Base-by-base conservation (phyloP, 352 stramenopile species). In the Globisporangium ultimum region DNA sequence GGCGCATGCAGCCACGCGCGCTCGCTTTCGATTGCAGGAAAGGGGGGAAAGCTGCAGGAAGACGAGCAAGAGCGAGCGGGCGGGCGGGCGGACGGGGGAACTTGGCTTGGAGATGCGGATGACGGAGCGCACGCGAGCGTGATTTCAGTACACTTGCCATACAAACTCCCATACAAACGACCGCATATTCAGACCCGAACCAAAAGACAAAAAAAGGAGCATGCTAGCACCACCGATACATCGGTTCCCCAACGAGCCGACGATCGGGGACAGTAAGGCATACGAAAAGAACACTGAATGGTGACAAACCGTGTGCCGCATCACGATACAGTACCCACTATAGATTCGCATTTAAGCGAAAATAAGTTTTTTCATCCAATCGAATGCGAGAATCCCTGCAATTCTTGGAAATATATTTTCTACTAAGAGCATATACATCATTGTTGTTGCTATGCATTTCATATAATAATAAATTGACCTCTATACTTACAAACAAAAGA, bases 1-100 rank as follows among this genome's bases (percentile, higher is more conserved):
- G 18, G 28, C 14, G 58, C 58, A 64, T 64, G 58, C 58, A 63
- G 32, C 48, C 47, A 4, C 54, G 40, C 36, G 36, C 38, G 14
- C 38, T 43, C 40, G 24, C 48, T 38, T 7, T n/a, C 17, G n/a
- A 38, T 17, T 14, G 22, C 22, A 24, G 24, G 22, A n/a, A 17
- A 38, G 48, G 22, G 22, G 24, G 24, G n/a, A n/a, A n/a, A n/a
- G n/a, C n/a, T n/a, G n/a, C n/a, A n/a, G n/a, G 20, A 40, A 53
- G 21, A 38, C 6, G n/a, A 53, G 48, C 12, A 34, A 14, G 38
- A 7, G 10, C 0, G 28, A n/a, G 13, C 8, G 34, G 49, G 17
- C 18, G 8, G 14, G 38, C 3, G 10, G 8, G 38, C 38, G 38
- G 8, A 8, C 38, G 38, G 38, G 38, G 14, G 38, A n/a, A 17